Evolutionary conservation across 352 stramenopile species (phyloP), one percentile per base, ranked within the genome.

Genomic region (Phytophthora nicotianae): DNA sequence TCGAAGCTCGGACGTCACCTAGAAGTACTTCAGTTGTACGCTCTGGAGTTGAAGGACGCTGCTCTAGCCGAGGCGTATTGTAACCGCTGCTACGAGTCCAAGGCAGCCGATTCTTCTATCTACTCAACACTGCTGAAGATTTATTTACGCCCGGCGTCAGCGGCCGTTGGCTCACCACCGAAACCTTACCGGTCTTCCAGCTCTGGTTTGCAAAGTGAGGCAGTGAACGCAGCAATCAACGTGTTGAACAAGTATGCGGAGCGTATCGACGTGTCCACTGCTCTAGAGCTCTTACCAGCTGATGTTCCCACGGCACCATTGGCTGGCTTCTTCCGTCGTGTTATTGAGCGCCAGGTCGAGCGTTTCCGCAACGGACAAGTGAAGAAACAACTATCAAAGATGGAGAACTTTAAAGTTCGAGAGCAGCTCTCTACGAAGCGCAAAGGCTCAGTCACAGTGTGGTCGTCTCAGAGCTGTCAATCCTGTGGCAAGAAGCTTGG

Each of bases 351-450:
- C 3, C 82, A 93, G 21, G 83, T 95, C 9, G 70, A 93, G 58
- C 80, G 81, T 14, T 80, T 74, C 42, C 86, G 84, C 58, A 92
- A 91, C 19, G 83, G 83, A 11, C 86, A 95, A 76, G 83, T 95
- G 47, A 90, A 90, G 70, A 91, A 83, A 50, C 86, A 95, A 21
- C 70, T 95, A 19, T 78, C 82, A n/a, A 95, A 95, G 68, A 95
- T 95, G 73, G 86, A 90, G 51, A 95, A 95, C 59, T 91, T 95
- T 37, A 88, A 83, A 37, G 74, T 93, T 20, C 84, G 84, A 13
- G 69, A 90, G 24, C 62, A 81, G 46, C 75, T 95, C 17, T 78
- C 81, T 1, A 71, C 60, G 0, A 88, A 91, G 51, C 73, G 84
- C 13, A 89, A 92, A 48, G 78, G 72, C 19, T 89, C 68, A 0